These are phyloP conservation scores for Stenogyne calaminthoides DNA, from an alignment of 305 asterid genomes.

Conservation along the genomic window DNA sequence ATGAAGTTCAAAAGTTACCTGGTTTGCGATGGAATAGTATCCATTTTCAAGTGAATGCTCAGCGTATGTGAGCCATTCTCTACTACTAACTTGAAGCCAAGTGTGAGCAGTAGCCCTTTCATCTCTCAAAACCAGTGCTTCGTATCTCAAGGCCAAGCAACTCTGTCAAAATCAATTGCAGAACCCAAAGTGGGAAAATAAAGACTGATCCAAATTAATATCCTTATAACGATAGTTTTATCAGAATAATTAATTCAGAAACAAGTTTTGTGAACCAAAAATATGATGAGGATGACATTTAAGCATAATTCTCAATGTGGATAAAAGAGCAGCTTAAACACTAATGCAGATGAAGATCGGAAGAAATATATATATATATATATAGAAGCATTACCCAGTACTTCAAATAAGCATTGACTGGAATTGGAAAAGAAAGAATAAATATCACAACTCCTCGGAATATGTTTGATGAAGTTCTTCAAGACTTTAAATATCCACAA, in stretches of 20 bases:
- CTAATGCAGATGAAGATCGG: background rate
- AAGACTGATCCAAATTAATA: background rate
- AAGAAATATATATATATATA: background rate
- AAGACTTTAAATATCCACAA: too few species aligned
- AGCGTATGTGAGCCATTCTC: constrained; percentile 77
- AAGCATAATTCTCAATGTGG: background rate
- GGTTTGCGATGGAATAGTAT: constrained; percentile 64
- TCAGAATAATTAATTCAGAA: background rate
- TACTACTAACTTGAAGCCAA: constrained; percentile 56
- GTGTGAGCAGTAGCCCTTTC: constrained; percentile 47
- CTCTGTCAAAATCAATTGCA: constrained; percentile 48
- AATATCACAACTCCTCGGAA: background rate
- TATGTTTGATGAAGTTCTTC: too few species aligned
- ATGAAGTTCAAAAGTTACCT: constrained; percentile 43
- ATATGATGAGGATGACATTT: background rate
- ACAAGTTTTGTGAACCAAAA: background rate
- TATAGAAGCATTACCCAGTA: background rate
- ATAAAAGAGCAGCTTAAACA: background rate
- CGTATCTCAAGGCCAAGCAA: constrained; percentile 89
- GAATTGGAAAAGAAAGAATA: background rate
- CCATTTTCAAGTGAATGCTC: constrained; percentile 69
- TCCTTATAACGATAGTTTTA: background rate
- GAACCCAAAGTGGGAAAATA: background rate
- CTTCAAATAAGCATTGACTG: background rate
- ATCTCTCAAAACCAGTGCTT: constrained; percentile 82